Evolutionary conservation across 805 yeast species (phyloP).

Genomic region (Metschnikowia hibisci): DNA sequence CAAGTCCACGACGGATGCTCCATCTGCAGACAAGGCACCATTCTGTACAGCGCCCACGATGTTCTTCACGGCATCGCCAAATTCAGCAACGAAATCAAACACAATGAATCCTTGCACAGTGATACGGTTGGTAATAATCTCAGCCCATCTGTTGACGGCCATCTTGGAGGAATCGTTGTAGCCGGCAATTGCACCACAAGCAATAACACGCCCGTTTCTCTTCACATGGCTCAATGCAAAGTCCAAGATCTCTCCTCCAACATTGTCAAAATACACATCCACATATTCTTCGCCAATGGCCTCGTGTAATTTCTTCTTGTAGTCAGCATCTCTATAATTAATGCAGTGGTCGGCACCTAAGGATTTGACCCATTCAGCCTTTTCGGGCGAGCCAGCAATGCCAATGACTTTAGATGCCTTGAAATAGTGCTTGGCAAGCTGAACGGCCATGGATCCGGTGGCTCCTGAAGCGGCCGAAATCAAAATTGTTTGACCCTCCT

Average conservation of each 20-base stretch:
- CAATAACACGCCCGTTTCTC: slow-evolving; percentile 43
- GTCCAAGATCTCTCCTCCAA: slow-evolving; percentile 58
- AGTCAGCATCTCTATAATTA: slow-evolving; percentile 47
- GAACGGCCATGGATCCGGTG: slow-evolving; percentile 61
- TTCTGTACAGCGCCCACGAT: slow-evolving; percentile 34
- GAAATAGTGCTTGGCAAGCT: slow-evolving; percentile 50
- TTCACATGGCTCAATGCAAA: slow-evolving; percentile 38
- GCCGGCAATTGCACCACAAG: slow-evolving; percentile 63
- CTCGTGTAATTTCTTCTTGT: slow-evolving; percentile 22
- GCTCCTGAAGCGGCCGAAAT: slow-evolving; percentile 71
- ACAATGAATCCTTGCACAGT: slow-evolving; percentile 52
- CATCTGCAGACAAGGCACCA: slow-evolving; percentile 39
- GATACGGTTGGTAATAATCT: slow-evolving; percentile 49
- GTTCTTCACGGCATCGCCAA: slow-evolving; percentile 34
- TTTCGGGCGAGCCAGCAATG: slow-evolving; percentile 57
- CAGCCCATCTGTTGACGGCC: slow-evolving; percentile 37
- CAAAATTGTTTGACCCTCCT: slow-evolving; percentile 44
- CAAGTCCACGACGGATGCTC: slow-evolving; percentile 38
- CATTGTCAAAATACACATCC: slow-evolving; percentile 57
- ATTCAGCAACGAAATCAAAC: slow-evolving; percentile 37
- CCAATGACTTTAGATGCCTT: slow-evolving; percentile 57
- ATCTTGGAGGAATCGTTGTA: slow-evolving; percentile 43
- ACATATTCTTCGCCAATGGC: slow-evolving; percentile 44
- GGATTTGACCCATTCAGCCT: slow-evolving; percentile 50
- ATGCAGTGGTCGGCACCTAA: slow-evolving; percentile 52